Evolutionary conservation across 495 filamentous ascomycete genomes (phyloP), one percentile per base, ranked within the genome.

Genomic region (Penicillium roqueforti): DNA sequence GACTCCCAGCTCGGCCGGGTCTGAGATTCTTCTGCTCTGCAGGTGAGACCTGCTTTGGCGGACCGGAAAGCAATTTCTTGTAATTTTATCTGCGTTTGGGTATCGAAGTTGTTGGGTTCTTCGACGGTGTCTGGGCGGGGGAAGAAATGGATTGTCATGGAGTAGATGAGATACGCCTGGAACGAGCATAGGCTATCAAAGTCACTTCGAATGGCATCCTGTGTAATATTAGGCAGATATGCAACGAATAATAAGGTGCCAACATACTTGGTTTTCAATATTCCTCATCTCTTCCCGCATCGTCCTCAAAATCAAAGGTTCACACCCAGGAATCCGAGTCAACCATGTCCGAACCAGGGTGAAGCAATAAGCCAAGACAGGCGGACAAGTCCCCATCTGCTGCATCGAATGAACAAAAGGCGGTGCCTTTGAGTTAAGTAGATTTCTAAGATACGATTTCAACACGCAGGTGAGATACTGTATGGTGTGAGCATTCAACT

Each of bases 141-240:
- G 10, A 57, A 61, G 59, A 78, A 77, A 51, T 78, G 77, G 1
- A 71, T 20, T 36, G 74, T 65, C 47, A 79, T 69, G 0, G 68
- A 59, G 57, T 79, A 80, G 37, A 78, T 66, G 0, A 80, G 61
- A 54, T 78, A 78, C 0, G 76, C 76, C 55, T 80, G 77, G 48
- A 79, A 78, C 6, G 74, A 62, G 7, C 63, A 63, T 0, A 79
- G 61, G 8, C 66, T 57, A 8, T 68, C 63, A 9, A 68, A 55
- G 28, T 77, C 64, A 22, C 41, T 29, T 20, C 1, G 14, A 13
- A 46, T 5, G 8, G n/a, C 25, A 11, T 13, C 16, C 26, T 38
- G 26, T 45, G 60, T 42, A 10, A 52, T 63, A 4, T 46, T 59
- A 14, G 54, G 41, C 23, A 50, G 51, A 10, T 3, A 11, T 25